These are phyloP conservation scores for Leptoxyphium fumago DNA, from an alignment of 2,329 filamentous ascomycete genomes.

Conservation along the genomic window DNA sequence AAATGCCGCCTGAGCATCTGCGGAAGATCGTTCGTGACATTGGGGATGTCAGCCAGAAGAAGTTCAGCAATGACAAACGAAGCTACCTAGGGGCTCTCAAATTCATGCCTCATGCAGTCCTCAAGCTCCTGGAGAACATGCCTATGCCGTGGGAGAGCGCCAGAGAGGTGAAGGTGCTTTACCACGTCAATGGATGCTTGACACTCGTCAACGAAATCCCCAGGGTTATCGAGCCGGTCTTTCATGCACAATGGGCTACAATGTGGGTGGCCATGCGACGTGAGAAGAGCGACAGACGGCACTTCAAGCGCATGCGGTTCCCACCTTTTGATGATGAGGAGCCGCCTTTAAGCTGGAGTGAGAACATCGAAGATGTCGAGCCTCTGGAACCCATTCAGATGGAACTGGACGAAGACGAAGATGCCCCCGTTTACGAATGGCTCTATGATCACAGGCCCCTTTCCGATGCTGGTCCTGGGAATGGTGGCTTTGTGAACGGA, in stretches of 20 bases:
- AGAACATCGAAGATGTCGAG: slow-evolving; percentile 97
- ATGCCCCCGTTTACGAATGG: slow-evolving; percentile 85
- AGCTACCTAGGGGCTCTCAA: slow-evolving; percentile 95
- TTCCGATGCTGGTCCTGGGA: slow-evolving; percentile 82
- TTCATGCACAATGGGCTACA: slow-evolving; percentile 96
- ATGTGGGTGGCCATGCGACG: slow-evolving; percentile 99
- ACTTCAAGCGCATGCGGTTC: slow-evolving; percentile 99
- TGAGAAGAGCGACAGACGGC: slow-evolving; percentile 86
- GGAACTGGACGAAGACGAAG: slow-evolving; percentile 90
- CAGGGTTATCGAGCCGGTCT: slow-evolving; percentile 92
- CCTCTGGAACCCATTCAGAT: slow-evolving; percentile 96
- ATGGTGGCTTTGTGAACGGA: slow-evolving; percentile 86
- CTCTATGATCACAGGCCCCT: slow-evolving; percentile 91
- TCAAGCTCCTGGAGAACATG: slow-evolving; percentile 98
- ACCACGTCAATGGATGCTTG: slow-evolving; percentile 94
- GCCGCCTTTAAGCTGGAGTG: slow-evolving; percentile 90
- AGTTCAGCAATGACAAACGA: slow-evolving; percentile 96
- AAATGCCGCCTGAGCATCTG: slow-evolving; percentile 96
- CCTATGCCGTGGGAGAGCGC: slow-evolving; percentile 99
- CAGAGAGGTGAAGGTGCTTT: slow-evolving; percentile 91
- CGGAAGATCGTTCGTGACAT: slow-evolving; percentile 98
- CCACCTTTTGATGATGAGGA: slow-evolving; percentile 98
- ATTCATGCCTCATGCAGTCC: slow-evolving; percentile 96
- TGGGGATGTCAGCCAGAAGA: slow-evolving; percentile 97
- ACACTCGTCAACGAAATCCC: slow-evolving; percentile 95